Percentiles rank a stretch among this genome's conserved stretches.
These are phyloP conservation scores for Acorus gramineus DNA, from an alignment of 106 monocot genomes.

Conservation along the genomic window DNA sequence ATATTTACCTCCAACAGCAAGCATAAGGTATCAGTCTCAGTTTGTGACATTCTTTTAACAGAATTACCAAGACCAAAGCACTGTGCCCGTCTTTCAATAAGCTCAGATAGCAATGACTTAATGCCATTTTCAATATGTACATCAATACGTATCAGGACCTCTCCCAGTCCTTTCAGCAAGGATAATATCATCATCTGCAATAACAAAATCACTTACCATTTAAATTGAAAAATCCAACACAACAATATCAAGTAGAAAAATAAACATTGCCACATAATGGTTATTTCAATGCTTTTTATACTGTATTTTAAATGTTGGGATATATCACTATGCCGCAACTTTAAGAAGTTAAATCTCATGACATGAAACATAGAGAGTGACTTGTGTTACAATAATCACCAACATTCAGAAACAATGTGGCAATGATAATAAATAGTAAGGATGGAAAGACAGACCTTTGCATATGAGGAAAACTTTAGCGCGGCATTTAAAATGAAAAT, in stretches of 20 bases:
- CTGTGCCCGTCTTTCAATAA: constrained; percentile 36
- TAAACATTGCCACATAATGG: background rate
- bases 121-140: too few species aligned
- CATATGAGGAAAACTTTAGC: constrained; percentile 56
- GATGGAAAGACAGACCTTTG: constrained; percentile 46
- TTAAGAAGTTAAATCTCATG: background rate
- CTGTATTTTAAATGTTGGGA: too few species aligned
- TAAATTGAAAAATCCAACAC: background rate
- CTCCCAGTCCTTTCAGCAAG: constrained; percentile 56
- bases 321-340: too few species aligned
- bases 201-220: constrained; percentile 2
- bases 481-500: constrained; percentile 49
- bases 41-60: constrained; percentile 23
- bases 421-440: too few species aligned
- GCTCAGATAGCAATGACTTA: constrained; percentile 38
- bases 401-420: background rate
- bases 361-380: background rate
- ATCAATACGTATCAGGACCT: too few species aligned
- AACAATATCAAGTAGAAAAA: background rate
- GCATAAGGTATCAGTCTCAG: constrained; percentile 64
- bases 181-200: constrained; percentile 57
- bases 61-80: constrained; percentile 9
- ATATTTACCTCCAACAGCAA: constrained; percentile 67
- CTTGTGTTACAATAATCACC: too few species aligned
- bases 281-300: background rate